Conservation (phyloP, 2,329 filamentous ascomycete species). For the Xylaria sp. region DNA sequence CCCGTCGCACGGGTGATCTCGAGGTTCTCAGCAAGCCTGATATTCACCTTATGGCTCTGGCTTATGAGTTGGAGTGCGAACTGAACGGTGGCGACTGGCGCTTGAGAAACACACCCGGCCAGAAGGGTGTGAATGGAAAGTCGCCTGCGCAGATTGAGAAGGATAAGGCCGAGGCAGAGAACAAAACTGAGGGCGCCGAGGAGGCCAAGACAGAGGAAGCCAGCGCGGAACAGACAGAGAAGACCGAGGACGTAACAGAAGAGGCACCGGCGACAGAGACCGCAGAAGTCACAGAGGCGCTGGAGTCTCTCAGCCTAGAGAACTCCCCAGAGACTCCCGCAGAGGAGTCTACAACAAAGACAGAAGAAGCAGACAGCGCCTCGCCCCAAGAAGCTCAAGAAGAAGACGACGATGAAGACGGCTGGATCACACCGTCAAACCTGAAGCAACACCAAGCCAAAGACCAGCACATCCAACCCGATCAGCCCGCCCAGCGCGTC, state of each 20-base stretch:
- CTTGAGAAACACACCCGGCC: constrained; percentile 69
- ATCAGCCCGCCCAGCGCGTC: constrained; percentile 51
- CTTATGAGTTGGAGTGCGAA: constrained; percentile 93
- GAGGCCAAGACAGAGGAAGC: not conserved
- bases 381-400: constrained; percentile 14
- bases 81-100: constrained; percentile 85
- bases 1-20: constrained; percentile 82
- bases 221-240: constrained; percentile 3
- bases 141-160: constrained; percentile 48
- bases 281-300: constrained; percentile 21
- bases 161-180: constrained; percentile 24
- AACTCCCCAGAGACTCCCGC: constrained; percentile 17
- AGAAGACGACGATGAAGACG: constrained; percentile 48
- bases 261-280: not conserved
- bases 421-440: constrained; percentile 94
- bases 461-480: constrained; percentile 48
- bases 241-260: constrained; percentile 8
- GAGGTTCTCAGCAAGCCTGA: constrained; percentile 84
- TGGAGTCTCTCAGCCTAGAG: constrained; percentile 26
- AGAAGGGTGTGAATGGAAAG: constrained; percentile 70
- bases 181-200: not conserved
- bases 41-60: constrained; percentile 80
- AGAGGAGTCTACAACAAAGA: constrained; percentile 14
- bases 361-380: constrained; percentile 7
- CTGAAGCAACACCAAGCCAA: constrained; percentile 76